Evolutionary conservation across 2,329 filamentous ascomycete species (phyloP).

Genomic region (Helicocarpus griseus): DNA sequence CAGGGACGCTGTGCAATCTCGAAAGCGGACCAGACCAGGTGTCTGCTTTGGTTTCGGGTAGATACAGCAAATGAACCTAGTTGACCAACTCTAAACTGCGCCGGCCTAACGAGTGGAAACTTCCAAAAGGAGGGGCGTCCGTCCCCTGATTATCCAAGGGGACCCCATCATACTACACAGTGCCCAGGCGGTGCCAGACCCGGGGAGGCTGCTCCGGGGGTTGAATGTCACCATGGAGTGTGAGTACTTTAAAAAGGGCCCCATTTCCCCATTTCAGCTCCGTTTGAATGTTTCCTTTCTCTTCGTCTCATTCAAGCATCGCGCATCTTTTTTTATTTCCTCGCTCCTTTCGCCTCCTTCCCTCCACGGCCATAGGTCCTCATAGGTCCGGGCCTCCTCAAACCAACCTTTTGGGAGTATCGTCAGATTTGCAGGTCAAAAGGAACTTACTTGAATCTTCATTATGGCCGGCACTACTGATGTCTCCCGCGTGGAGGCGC

Average conservation of each 20-base stretch:
- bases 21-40: neutral
- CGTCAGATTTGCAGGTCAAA: too few species aligned
- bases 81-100: too few species aligned
- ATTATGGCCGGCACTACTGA: constrained; percentile 35
- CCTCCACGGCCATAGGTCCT: neutral
- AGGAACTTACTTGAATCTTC: neutral
- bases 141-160: neutral
- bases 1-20: neutral
- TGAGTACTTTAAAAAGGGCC: neutral
- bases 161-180: too few species aligned
- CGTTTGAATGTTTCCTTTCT: neutral
- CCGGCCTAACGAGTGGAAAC: too few species aligned
- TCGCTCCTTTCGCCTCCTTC: neutral
- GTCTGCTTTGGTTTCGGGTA: neutral
- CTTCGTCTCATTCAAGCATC: neutral
- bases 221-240: too few species aligned
- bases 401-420: too few species aligned
- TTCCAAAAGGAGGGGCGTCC: neutral
- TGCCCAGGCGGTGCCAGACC: too few species aligned
- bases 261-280: neutral
- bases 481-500: constrained; percentile 47
- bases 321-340: neutral
- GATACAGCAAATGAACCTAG: neutral
- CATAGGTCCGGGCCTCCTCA: too few species aligned
- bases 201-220: too few species aligned